Evolutionary conservation across 2,329 filamentous ascomycete species (phyloP).

Genomic region (Claviceps africana): DNA sequence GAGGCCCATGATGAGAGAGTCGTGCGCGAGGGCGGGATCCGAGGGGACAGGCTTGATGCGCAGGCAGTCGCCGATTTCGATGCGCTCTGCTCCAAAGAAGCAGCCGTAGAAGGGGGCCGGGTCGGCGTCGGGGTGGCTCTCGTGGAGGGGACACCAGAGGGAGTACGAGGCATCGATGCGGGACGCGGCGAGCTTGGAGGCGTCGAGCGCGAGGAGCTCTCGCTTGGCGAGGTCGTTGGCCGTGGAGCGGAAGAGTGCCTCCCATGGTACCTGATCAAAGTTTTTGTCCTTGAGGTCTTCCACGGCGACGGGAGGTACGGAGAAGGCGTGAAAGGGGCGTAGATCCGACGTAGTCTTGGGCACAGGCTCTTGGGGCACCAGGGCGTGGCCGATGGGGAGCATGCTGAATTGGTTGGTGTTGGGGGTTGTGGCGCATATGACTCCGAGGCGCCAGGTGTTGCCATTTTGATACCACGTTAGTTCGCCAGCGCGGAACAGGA

Average conservation of each 20-base stretch:
- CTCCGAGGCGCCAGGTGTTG: constrained; percentile 33
- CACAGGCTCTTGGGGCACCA: constrained; percentile 24
- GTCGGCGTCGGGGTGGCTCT: constrained; percentile 17
- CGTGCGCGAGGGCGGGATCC: constrained; percentile 20
- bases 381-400: constrained; percentile 26
- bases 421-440: constrained; percentile 21
- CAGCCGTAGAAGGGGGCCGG: constrained; percentile 29
- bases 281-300: constrained; percentile 24
- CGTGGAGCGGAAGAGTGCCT: constrained; percentile 19
- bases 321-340: constrained; percentile 37
- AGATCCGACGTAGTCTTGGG: constrained; percentile 27
- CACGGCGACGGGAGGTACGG: constrained; percentile 29
- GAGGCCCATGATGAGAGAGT: constrained; percentile 23
- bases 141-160: constrained; percentile 26
- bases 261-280: constrained; percentile 31
- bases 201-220: constrained; percentile 31
- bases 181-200: constrained; percentile 35
- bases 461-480: constrained; percentile 36
- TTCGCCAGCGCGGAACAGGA: constrained; percentile 34
- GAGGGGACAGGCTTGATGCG: constrained; percentile 28
- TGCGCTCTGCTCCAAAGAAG: constrained; percentile 37
- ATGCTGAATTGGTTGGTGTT: constrained; percentile 20
- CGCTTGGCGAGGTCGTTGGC: constrained; percentile 22
- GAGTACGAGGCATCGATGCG: constrained; percentile 36
- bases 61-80: constrained; percentile 33